Conservation (phyloP, 164 flowering plant genomes). For the Liquidambar formosana region DNA sequence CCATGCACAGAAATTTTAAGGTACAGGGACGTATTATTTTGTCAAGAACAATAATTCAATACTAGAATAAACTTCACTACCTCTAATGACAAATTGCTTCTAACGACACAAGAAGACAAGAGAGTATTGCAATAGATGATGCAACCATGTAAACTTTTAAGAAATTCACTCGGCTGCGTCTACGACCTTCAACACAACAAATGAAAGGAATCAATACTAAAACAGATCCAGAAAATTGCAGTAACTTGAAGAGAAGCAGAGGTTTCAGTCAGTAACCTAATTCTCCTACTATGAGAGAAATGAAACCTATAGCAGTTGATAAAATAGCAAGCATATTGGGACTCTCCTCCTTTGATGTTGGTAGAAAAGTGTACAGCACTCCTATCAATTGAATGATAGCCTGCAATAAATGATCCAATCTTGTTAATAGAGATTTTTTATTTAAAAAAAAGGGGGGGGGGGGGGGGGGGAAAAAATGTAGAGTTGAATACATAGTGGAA, state of each 20-base stretch:
- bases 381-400: conserved; percentile 39
- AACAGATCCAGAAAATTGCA: neutral
- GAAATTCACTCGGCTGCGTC: conserved; percentile 46
- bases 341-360: conserved; percentile 20
- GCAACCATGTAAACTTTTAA: conserved; percentile 48
- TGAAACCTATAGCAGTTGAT: conserved; percentile 29
- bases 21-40: no score
- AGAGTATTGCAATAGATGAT: conserved; percentile 41
- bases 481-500: no score
- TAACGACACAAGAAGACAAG: conserved; percentile 30
- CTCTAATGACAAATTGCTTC: conserved; percentile 32
- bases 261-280: conserved; percentile 39
- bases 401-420: conserved; percentile 33
- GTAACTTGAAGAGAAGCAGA: neutral
- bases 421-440: neutral
- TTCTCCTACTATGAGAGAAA: conserved; percentile 60
- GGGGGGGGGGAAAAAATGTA: no score
- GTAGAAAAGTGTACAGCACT: conserved; percentile 20
- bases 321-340: conserved; percentile 32
- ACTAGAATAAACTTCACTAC: conserved; percentile 28
- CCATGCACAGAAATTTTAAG: no score
- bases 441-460: no score
- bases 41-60: no score
- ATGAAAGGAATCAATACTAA: neutral
- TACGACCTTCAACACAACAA: conserved; percentile 51